Percentiles rank a stretch among this genome's conserved stretches.
phyloP scores from a whole-genome alignment of 768 basidiomycete species.

The Kwoniella heveanensis region DNA sequence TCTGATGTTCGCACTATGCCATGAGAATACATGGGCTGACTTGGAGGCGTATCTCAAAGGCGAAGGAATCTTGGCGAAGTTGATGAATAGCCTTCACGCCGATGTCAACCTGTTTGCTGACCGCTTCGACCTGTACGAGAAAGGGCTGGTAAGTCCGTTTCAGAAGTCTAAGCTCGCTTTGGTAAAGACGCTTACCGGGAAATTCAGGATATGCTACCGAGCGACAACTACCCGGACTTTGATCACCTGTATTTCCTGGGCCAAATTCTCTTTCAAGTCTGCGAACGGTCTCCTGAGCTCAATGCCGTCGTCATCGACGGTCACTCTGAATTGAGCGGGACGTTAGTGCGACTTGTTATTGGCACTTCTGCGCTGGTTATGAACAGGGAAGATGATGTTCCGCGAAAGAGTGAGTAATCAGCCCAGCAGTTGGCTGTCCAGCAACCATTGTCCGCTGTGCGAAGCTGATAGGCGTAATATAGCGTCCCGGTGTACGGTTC shows the following conservation, averaged over 20 bases:
- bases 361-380: conserved; percentile 4
- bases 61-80: background rate
- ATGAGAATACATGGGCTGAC: background rate
- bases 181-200: background rate
- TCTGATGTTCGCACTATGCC: conserved; percentile 1
- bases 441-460: too few species aligned
- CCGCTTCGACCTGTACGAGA: conserved; percentile 41
- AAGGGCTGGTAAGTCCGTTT: conserved; percentile 35
- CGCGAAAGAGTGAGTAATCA: conserved; percentile 3
- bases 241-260: conserved; percentile 9
- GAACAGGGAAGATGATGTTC: background rate
- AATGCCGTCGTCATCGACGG: background rate
- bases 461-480: background rate
- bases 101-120: conserved; percentile 17
- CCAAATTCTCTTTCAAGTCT: conserved; percentile 1
- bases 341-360: conserved; percentile 5
- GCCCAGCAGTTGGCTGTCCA: too few species aligned
- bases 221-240: conserved; percentile 16
- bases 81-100: background rate
- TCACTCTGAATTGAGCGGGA: background rate
- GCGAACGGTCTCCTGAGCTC: background rate
- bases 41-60: background rate
- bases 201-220: conserved; percentile 17
- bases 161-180: background rate
- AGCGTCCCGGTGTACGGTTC: conserved; percentile 10